Evolutionary conservation across 495 filamentous ascomycete species (phyloP).

Genomic region (Podospora conica): DNA sequence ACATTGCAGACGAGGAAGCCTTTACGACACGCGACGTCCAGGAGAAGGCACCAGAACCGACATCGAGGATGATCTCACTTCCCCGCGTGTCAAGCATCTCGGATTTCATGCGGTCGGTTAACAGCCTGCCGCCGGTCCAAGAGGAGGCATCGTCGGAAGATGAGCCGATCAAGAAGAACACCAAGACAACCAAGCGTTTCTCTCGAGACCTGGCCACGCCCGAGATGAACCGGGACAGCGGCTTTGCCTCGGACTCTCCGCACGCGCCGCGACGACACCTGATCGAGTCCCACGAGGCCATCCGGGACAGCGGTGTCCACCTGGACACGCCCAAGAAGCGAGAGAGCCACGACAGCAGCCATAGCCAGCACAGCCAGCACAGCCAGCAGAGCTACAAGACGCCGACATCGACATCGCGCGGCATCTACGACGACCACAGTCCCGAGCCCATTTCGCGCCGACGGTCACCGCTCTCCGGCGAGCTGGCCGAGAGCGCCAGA

Average conservation of each 20-base stretch:
- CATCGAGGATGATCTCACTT: constrained; percentile 13
- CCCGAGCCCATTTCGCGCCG: constrained; percentile 1
- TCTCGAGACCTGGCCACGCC: constrained; percentile 11
- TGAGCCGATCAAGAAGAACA: constrained; percentile 14
- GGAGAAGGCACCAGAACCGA: constrained; percentile 9
- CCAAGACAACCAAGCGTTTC: neutral
- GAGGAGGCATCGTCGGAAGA: constrained; percentile 38
- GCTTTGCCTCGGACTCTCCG: constrained; percentile 39
- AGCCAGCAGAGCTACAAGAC: constrained; percentile 18
- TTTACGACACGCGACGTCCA: constrained; percentile 20
- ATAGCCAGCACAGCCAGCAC: constrained; percentile 34
- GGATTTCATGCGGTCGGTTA: constrained; percentile 34
- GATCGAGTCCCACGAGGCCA: constrained; percentile 15
- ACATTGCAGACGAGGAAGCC: constrained; percentile 33
- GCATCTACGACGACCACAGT: neutral
- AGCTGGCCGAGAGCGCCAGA: constrained; percentile 2
- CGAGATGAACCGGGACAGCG: constrained; percentile 47
- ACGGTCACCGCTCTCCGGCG: constrained; percentile 17
- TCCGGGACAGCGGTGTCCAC: constrained; percentile 50
- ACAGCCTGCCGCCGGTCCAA: constrained; percentile 37
- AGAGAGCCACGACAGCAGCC: constrained; percentile 13
- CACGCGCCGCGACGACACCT: constrained; percentile 27
- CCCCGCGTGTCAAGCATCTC: constrained; percentile 24
- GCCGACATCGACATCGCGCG: constrained; percentile 11
- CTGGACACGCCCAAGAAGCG: constrained; percentile 23